A percentile compares a stretch with the other conserved stretches of the same genome.
Evolutionary conservation across 2,329 filamentous ascomycete species (phyloP).

Genomic region (Sphaerulina musiva): DNA sequence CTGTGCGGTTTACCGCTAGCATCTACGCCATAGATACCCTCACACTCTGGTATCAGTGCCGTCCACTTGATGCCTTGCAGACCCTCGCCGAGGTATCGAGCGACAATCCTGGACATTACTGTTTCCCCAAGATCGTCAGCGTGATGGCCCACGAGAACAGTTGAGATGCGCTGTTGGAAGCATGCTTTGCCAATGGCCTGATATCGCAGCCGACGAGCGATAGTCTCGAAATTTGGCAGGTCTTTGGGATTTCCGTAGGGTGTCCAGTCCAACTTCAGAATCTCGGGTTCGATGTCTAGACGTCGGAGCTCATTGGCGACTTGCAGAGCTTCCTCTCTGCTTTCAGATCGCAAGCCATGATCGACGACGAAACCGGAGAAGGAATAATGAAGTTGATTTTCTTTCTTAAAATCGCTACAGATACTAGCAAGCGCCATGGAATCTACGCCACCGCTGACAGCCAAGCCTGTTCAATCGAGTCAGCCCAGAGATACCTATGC

Average conservation of each 20-base stretch:
- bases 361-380: slow-evolving; percentile 56
- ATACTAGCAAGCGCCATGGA: slow-evolving; percentile 92
- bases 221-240: slow-evolving; percentile 64
- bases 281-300: slow-evolving; percentile 21
- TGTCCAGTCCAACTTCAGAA: slow-evolving; percentile 37
- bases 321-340: slow-evolving; percentile 48
- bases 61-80: slow-evolving; percentile 38
- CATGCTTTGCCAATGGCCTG: slow-evolving; percentile 61
- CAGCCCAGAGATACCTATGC: not conserved
- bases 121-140: slow-evolving; percentile 89
- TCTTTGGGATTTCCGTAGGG: slow-evolving; percentile 36
- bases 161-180: slow-evolving; percentile 44
- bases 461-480: slow-evolving; percentile 47
- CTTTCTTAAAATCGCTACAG: slow-evolving; percentile 44
- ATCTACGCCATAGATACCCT: slow-evolving; percentile 64
- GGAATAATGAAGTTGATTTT: slow-evolving; percentile 19
- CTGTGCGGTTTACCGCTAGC: slow-evolving; percentile 28
- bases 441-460: slow-evolving; percentile 87
- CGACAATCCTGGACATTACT: slow-evolving; percentile 67
- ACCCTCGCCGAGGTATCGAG: slow-evolving; percentile 62
- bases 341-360: slow-evolving; percentile 52
- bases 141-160: slow-evolving; percentile 77
- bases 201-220: slow-evolving; percentile 69
- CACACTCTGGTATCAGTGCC: slow-evolving; percentile 68
- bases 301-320: slow-evolving; percentile 37